Conservation (phyloP, 2,329 filamentous ascomycete species). For the Claviceps humidiphila region DNA sequence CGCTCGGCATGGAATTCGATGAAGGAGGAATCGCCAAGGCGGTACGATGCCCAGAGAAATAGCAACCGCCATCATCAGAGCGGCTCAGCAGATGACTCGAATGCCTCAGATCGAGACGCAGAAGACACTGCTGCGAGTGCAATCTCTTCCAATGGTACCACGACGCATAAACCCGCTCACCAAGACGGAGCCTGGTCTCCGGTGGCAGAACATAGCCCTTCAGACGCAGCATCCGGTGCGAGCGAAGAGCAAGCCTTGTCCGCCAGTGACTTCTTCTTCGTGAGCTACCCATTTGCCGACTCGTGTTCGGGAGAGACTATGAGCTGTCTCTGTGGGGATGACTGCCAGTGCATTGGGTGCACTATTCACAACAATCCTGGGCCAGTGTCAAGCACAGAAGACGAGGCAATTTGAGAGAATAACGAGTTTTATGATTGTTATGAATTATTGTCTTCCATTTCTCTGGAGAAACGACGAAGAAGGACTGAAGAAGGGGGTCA, state of each 20-base stretch:
- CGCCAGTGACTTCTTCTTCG: slow-evolving; percentile 45
- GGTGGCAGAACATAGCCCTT: slow-evolving; percentile 30
- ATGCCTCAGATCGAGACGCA: slow-evolving; percentile 12
- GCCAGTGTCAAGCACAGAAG: not conserved
- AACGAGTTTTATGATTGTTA: not conserved
- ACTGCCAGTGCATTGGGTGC: slow-evolving; percentile 45
- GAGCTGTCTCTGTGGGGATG: slow-evolving; percentile 45
- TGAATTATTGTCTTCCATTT: not conserved
- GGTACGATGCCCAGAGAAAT: slow-evolving; percentile 9
- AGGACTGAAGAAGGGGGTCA: no score
- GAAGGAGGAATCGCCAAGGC: slow-evolving; percentile 20
- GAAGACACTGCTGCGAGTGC: slow-evolving; percentile 11
- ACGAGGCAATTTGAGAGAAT: not conserved
- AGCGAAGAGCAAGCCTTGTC: slow-evolving; percentile 38
- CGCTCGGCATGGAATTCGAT: slow-evolving; percentile 33
- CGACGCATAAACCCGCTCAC: slow-evolving; percentile 6
- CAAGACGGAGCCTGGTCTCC: slow-evolving; percentile 23
- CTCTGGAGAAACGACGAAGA: not conserved
- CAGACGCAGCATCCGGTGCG: slow-evolving; percentile 29
- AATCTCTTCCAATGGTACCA: slow-evolving; percentile 9
- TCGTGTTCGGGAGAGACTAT: slow-evolving; percentile 35
- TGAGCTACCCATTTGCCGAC: slow-evolving; percentile 37
- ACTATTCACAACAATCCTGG: slow-evolving; percentile 32
- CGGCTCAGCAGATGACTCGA: slow-evolving; percentile 12
- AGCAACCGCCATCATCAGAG: slow-evolving; percentile 3